Conservation (phyloP, 257 asterid species). For the Euphrasia confusa region DNA sequence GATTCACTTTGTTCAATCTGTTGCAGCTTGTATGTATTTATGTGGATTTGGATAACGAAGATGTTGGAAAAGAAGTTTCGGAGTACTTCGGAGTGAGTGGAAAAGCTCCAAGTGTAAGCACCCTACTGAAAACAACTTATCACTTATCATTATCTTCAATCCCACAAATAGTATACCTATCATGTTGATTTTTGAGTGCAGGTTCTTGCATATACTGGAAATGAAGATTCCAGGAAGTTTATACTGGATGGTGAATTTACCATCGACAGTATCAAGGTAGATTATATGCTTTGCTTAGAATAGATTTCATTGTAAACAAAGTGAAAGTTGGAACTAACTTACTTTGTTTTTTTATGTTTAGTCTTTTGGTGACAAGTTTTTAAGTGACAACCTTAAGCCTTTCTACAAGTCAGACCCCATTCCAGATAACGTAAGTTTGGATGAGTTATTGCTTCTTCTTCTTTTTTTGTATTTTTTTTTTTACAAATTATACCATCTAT, state of each 20-base stretch:
- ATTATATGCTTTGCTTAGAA: conserved; percentile 15
- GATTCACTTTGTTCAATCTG: conserved; percentile 8
- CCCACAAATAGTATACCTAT: conserved; percentile 11
- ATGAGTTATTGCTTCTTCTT: conserved; percentile 20
- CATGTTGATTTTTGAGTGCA: conserved; percentile 28
- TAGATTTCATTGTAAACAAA: background rate
- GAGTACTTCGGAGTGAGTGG: conserved; percentile 76
- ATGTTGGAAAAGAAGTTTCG: conserved; percentile 74
- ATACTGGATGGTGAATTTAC: conserved; percentile 69
- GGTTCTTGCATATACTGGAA: conserved; percentile 93
- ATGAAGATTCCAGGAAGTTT: conserved; percentile 83
- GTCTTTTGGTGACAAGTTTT: conserved; percentile 79
- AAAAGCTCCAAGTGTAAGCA: conserved; percentile 54
- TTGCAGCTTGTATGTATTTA: conserved; percentile 67
- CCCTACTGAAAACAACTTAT: background rate
- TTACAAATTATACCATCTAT: background rate
- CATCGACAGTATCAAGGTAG: conserved; percentile 59
- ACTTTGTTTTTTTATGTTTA: conserved; percentile 28
- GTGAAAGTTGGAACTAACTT: conserved; percentile 8
- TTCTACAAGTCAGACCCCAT: conserved; percentile 90
- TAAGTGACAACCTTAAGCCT: conserved; percentile 75
- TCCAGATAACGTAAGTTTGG: conserved; percentile 60
- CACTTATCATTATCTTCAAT: background rate
- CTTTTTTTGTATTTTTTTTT: background rate
- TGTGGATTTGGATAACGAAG: conserved; percentile 75